Evolutionary conservation across 2,329 filamentous ascomycete genomes (phyloP).

Genomic region (Aureobasidium sp.): DNA sequence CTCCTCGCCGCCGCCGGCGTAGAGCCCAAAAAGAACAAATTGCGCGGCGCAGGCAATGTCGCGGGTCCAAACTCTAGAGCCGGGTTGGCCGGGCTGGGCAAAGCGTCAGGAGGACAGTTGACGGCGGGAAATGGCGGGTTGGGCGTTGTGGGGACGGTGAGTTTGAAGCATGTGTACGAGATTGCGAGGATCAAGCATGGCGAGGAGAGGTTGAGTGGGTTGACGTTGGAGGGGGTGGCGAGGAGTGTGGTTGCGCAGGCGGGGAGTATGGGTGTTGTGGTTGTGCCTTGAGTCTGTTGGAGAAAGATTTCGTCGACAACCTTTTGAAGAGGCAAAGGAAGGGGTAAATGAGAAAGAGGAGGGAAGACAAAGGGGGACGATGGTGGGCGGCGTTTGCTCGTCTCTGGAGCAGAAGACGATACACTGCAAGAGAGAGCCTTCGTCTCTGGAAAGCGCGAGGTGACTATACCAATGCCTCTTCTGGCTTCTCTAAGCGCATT

Average conservation of each 20-base stretch:
- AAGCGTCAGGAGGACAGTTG: conserved; percentile 24
- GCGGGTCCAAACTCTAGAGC: conserved; percentile 36
- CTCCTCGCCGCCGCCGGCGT: conserved; percentile 77
- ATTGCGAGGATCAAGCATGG: conserved; percentile 88
- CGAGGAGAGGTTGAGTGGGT: conserved; percentile 46
- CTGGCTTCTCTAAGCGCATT: background rate
- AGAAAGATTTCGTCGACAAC: background rate
- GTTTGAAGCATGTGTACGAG: conserved; percentile 92
- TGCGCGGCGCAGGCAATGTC: conserved; percentile 58
- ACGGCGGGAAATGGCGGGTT: conserved; percentile 53
- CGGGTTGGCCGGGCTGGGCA: conserved; percentile 29
- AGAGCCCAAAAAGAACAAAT: conserved; percentile 64
- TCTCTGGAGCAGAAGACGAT: background rate
- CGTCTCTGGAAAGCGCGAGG: background rate
- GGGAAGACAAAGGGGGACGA: background rate
- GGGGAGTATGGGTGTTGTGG: conserved; percentile 41
- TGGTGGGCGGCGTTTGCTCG: background rate
- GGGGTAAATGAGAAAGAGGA: background rate
- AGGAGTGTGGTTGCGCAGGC: conserved; percentile 59
- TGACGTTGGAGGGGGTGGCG: conserved; percentile 75
- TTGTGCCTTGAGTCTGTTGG: conserved; percentile 31
- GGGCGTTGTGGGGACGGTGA: conserved; percentile 75
- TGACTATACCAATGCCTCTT: background rate
- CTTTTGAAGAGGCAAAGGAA: background rate
- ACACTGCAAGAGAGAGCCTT: background rate